Evolutionary conservation across 2,329 filamentous ascomycete species (phyloP), one percentile per base, ranked within the genome.

Genomic region (Fusarium ambrosium): DNA sequence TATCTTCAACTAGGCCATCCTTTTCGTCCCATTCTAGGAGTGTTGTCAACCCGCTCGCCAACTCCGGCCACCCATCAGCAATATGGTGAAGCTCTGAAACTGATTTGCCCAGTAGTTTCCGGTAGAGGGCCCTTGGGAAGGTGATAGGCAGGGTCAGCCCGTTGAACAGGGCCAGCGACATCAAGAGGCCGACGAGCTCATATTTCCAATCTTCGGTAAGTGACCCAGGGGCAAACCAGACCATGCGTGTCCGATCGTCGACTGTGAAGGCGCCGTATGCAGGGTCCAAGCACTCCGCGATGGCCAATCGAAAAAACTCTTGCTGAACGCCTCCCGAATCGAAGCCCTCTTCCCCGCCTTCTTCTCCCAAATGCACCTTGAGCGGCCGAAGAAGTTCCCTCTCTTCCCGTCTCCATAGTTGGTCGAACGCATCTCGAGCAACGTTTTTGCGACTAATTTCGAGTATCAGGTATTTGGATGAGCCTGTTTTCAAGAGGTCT

Each of bases 321-420:
- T 98, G 95, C 78, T 98, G 96, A 1, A 99, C 95, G 72, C 97
- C 97, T 51, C 97, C 97, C 59, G 96, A 95, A 81, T 99, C 97
- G 37, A 97, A 91, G 0, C 97, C 97, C 81, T 97, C 92, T 82
- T 98, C 97, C 34, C 95, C 94, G 63, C 88, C 87, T 37, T 94
- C 92, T 80, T 95, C 93, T 4, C 95, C 95, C 67, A 98, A 90
- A 61, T 94, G 92, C 10, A 99, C 92, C 79, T 98, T 98, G 37
- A 99, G 85, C 1, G 97, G 97, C 29, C 95, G 91, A 79, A 96
- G 86, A 4, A 98, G 86, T 83, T 98, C 95, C 39, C 93, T 89
- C 78, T 91, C 91, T 82, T 98, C 92, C 39, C 95, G 90, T 64
- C 94, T 91, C 94, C 96, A 98, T 3, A 99, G 86, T 80, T 98